Base-by-base conservation (phyloP, 169 alveolate genomes). In the Cyclospora cayetanensis region DNA sequence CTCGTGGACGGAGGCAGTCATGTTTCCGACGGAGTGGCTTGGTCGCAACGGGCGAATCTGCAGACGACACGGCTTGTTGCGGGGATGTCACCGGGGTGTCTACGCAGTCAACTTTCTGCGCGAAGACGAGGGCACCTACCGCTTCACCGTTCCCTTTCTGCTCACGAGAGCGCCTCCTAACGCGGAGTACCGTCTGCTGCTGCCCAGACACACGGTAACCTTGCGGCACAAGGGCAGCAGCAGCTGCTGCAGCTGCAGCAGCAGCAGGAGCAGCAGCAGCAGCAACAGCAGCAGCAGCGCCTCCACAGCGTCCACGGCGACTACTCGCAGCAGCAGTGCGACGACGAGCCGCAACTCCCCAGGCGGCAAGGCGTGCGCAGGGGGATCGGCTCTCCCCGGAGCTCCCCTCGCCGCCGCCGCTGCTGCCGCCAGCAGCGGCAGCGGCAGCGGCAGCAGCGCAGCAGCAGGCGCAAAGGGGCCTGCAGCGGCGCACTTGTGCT, bases 1-100 rank as follows among this genome's bases (percentile, higher is more conserved):
- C n/a, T 1, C 34, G 41, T 65, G 31, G 18, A 65, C 77, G 34
- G 87, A 76, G 5, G 68, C 87, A 18, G n/a, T 27, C 35, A 43
- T 86, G 50, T 86, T 86, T 18, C 92, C 92, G 12, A 27, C 29
- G 37, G 92, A 86, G 70, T 68, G 76, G 43, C 70, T 86, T 4
- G 92, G 92, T 7, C 4, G 92, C 0, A 68, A 72, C n/a, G 92
- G 92, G 25, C 42, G 92, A 22, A 34, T 86, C 25, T 86, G 80
- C 12, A 25, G 84, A 7, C 39, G 92, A 9, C 4, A 27, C 25
- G 92, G 92, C 29, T 31, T 86, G 50, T 52, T 86, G 50, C 25
- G 22, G 63, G 84, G 83, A 1, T 86, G 92, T 41, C 22, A 29
- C 20, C 63, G 82, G 34, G 84, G 34, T 3, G 9, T 86, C 20